Evolutionary conservation across 176 grass and related monocot species (phyloP), one percentile per base, ranked within the genome.

Genomic region (Oryza officinalis): DNA sequence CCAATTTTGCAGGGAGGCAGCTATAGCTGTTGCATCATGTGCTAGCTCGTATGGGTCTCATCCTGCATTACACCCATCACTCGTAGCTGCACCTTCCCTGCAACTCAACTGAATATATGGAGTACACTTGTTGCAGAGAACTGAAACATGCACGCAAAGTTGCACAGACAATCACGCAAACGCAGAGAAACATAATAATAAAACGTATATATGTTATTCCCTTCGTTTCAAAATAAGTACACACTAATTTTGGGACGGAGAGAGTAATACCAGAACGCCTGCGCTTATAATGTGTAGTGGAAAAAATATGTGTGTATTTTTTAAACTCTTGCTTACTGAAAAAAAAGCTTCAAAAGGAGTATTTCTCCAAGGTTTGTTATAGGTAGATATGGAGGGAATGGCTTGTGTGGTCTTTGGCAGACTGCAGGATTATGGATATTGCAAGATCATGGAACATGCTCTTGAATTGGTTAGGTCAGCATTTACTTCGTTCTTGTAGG

Each of bases 401-500:
- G 17, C 52, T 57, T 57, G 52, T n/a, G 5, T 57, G 20, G 52
- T 57, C 6, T 57, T 57, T 57, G 52, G 52, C 52, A 57, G 52
- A n/a, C 52, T 57, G 52, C 52, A 20, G 18, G 17, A 65, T 65
- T 72, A 72, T 79, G 61, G 67, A 61, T 68, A 61, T 68, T 27
- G 60, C 70, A 80, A 37, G 71, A 52, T 32, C 50, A 71, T 83
- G 72, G 27, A 84, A 77, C 83, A 82, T 82, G 83, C 72, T 77
- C 83, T 65, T 81, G 78, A 86, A 82, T 81, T 8, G 26, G 83
- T 86, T 90, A 68, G 83, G 83, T 90, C 27, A 18, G 83, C 83
- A 90, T 78, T 86, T 78, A 90, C 83, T 83, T 83, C 45, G 5
- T 68, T 67, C 23, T 78, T 83, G 83, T 90, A 90, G 33, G 71